Evolutionary conservation across 2,329 filamentous ascomycete genomes (phyloP).

Genomic region (Stachybotrys chartarum): DNA sequence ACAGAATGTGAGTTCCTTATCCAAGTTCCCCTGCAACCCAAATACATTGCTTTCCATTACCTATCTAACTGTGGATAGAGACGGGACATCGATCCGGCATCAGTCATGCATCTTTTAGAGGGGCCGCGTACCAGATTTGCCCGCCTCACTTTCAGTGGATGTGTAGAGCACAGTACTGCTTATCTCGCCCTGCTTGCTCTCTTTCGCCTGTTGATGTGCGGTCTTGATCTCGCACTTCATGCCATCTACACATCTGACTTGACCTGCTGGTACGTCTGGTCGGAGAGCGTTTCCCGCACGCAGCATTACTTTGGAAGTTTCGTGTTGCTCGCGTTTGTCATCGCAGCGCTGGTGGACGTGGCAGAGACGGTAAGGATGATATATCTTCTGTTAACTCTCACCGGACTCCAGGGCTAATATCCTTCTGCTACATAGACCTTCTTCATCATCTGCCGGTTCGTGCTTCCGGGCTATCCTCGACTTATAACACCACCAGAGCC

Average conservation of each 20-base stretch:
- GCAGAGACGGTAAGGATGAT: background rate
- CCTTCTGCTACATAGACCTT: background rate
- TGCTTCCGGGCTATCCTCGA: background rate
- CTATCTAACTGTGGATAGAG: background rate
- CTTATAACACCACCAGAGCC: background rate
- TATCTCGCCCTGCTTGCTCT: background rate
- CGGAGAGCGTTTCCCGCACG: background rate
- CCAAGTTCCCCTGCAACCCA: background rate
- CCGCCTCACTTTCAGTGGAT: background rate
- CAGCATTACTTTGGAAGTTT: background rate
- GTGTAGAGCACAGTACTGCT: background rate
- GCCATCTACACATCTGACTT: background rate
- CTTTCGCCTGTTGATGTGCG: background rate
- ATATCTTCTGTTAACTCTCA: background rate
- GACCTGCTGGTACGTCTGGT: background rate
- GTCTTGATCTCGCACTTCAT: background rate
- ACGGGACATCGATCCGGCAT: background rate
- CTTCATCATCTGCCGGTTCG: background rate
- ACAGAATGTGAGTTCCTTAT: background rate
- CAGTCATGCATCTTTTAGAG: background rate
- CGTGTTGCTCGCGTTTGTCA: background rate
- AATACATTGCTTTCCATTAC: background rate
- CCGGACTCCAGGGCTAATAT: background rate
- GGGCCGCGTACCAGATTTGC: background rate
- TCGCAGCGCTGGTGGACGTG: background rate